Percentiles rank a stretch among this genome's conserved stretches.
Evolutionary conservation across 2,329 filamentous ascomycete species (phyloP).

Genomic region (Xenoacremonium recifei): DNA sequence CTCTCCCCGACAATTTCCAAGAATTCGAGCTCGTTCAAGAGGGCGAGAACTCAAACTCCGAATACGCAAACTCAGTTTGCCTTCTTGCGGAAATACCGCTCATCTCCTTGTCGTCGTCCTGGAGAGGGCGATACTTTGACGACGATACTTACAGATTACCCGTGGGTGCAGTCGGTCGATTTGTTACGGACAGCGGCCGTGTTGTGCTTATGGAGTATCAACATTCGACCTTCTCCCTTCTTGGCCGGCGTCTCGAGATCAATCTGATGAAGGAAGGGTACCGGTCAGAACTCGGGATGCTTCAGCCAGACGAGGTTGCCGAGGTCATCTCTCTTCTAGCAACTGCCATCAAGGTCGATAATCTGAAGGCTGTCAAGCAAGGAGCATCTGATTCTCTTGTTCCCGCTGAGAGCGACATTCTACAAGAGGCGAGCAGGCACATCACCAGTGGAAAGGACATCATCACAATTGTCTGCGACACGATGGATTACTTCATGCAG

Average conservation of each 20-base stretch:
- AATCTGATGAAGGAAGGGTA: constrained; percentile 58
- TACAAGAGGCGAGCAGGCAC: constrained; percentile 56
- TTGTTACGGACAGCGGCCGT: constrained; percentile 75
- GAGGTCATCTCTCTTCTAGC: constrained; percentile 75
- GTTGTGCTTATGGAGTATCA: constrained; percentile 74
- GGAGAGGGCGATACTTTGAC: constrained; percentile 42
- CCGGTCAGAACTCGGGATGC: constrained; percentile 49
- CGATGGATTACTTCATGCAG: constrained; percentile 71
- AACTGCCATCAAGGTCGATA: constrained; percentile 60
- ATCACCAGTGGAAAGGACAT: constrained; percentile 67
- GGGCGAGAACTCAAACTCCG: constrained; percentile 82
- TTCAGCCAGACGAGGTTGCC: constrained; percentile 61
- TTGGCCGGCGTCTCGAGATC: constrained; percentile 74
- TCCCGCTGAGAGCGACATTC: constrained; percentile 39
- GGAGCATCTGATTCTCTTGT: constrained; percentile 30
- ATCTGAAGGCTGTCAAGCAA: constrained; percentile 33
- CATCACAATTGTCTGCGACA: constrained; percentile 76
- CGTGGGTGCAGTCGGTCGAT: constrained; percentile 64
- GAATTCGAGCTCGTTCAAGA: constrained; percentile 78
- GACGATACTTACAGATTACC: constrained; percentile 61
- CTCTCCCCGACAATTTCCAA: constrained; percentile 68
- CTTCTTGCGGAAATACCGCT: constrained; percentile 64
- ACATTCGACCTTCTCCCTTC: constrained; percentile 76
- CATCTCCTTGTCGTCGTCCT: constrained; percentile 50
- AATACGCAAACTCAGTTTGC: constrained; percentile 63